A percentile compares a stretch with the other conserved stretches of the same genome.
Evolutionary conservation across 1,139 yeast species (phyloP).

Genomic region (Lodderomyces pseudojiufengensis): DNA sequence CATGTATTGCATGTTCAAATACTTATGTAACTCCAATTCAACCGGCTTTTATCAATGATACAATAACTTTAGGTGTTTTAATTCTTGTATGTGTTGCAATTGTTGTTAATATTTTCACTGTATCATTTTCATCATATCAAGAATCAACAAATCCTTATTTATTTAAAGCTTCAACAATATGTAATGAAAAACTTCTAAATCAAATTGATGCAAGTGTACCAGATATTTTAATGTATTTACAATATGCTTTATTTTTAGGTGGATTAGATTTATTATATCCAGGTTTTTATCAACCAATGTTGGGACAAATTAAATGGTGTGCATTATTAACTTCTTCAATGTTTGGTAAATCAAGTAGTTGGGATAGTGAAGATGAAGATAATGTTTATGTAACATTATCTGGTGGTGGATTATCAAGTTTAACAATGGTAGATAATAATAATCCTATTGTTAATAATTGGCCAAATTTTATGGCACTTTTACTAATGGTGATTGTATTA

Average conservation of each 20-base stretch:
- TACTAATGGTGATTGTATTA: constrained; percentile 23
- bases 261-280: constrained; percentile 59
- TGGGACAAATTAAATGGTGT: constrained; percentile 38
- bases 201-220: constrained; percentile 56
- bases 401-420: constrained; percentile 29
- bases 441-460: constrained; percentile 30
- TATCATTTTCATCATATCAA: constrained; percentile 55
- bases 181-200: constrained; percentile 53
- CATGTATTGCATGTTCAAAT: constrained; percentile 45
- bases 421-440: constrained; percentile 27
- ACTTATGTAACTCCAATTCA: constrained; percentile 50
- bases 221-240: constrained; percentile 49
- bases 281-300: constrained; percentile 58
- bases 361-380: constrained; percentile 15
- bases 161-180: constrained; percentile 57
- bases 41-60: constrained; percentile 25
- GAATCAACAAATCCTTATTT: constrained; percentile 59
- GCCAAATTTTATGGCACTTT: constrained; percentile 41
- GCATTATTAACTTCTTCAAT: constrained; percentile 31
- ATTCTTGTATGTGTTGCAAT: constrained; percentile 41
- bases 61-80: constrained; percentile 40
- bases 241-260: constrained; percentile 55
- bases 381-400: constrained; percentile 35
- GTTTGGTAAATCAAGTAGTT: constrained; percentile 6
- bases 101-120: constrained; percentile 39